Evolutionary conservation across 2,329 filamentous ascomycete species (phyloP).

Genomic region (Talaromyces amestolkiae): DNA sequence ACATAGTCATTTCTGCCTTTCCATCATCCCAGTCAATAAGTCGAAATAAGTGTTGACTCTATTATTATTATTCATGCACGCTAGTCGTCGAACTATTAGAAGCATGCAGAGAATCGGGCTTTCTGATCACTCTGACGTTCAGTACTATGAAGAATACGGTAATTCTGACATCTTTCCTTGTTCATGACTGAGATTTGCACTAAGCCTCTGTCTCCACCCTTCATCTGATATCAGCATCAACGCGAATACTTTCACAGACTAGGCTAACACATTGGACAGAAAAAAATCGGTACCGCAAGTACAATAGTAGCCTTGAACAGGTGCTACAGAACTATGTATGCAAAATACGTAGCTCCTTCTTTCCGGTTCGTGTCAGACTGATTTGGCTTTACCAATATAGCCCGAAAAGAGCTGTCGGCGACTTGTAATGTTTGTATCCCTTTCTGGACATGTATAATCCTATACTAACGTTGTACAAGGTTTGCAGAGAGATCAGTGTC

Average conservation of each 20-base stretch:
- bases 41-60: neutral
- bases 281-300: neutral
- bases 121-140: neutral
- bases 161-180: neutral
- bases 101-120: neutral
- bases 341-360: neutral
- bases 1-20: neutral
- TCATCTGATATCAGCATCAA: neutral
- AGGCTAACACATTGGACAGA: neutral
- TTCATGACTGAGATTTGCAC: neutral
- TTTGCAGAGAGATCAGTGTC: slow-evolving; percentile 4
- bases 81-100: neutral
- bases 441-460: neutral
- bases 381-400: neutral
- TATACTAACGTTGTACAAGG: neutral
- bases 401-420: neutral
- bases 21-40: neutral
- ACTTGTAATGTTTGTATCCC: slow-evolving; percentile 8
- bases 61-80: neutral
- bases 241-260: neutral
- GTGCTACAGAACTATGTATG: slow-evolving; percentile 4
- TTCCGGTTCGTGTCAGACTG: neutral
- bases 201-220: neutral
- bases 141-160: slow-evolving; percentile 14
- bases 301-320: neutral